phyloP scores from a whole-genome alignment of 768 basidiomycete species.

The Hygrophorus pudorinus region DNA sequence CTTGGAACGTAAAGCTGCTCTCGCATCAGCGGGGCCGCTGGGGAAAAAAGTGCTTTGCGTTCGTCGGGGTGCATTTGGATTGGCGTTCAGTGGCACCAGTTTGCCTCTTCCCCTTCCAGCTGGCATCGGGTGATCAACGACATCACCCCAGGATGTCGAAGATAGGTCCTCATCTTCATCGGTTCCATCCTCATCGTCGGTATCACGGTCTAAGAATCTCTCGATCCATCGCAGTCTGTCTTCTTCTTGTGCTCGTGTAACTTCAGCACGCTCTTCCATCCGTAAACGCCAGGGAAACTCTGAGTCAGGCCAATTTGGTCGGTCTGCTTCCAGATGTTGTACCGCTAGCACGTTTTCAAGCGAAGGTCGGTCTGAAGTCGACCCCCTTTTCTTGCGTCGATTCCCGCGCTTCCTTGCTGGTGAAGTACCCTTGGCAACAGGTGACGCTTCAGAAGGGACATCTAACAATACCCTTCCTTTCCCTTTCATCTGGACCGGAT shows the following conservation, averaged over 20 bases:
- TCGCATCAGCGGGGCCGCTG: slow-evolving; percentile 69
- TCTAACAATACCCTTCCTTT: slow-evolving; percentile 66
- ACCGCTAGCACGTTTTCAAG: slow-evolving; percentile 28
- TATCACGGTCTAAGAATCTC: slow-evolving; percentile 63
- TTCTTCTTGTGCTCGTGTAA: slow-evolving; percentile 43
- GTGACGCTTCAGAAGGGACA: slow-evolving; percentile 28
- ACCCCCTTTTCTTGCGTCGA: slow-evolving; percentile 43
- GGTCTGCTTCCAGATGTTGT: slow-evolving; percentile 19
- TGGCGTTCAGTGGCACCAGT: slow-evolving; percentile 43
- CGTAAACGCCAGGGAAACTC: slow-evolving; percentile 73
- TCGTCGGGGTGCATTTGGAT: slow-evolving; percentile 21
- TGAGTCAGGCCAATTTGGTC: slow-evolving; percentile 69
- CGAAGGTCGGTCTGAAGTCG: slow-evolving; percentile 13
- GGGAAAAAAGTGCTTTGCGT: slow-evolving; percentile 29
- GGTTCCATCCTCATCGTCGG: slow-evolving; percentile 35
- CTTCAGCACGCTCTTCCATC: slow-evolving; percentile 42
- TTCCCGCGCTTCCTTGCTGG: slow-evolving; percentile 30
- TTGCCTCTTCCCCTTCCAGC: slow-evolving; percentile 44
- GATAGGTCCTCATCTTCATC: slow-evolving; percentile 28
- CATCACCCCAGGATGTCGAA: slow-evolving; percentile 18
- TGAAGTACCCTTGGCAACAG: slow-evolving; percentile 19
- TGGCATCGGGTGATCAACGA: slow-evolving; percentile 20
- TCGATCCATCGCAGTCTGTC: slow-evolving; percentile 59
- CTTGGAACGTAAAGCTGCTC: slow-evolving; percentile 63
- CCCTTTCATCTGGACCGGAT: slow-evolving; percentile 55